Conservation (phyloP, 345 rosid species). For the Citrus unshiu region DNA sequence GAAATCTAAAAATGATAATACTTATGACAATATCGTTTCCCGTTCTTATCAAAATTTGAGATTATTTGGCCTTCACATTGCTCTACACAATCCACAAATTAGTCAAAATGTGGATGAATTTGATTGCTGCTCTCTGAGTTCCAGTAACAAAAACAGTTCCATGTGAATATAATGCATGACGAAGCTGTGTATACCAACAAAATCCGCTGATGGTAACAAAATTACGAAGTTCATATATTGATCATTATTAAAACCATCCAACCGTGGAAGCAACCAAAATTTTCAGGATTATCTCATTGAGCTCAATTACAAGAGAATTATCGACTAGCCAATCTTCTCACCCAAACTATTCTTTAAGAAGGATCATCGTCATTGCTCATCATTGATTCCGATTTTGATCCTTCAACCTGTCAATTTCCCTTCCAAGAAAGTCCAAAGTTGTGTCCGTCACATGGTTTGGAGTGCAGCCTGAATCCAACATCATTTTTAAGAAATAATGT, state of each 20-base stretch:
- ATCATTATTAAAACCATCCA: not conserved
- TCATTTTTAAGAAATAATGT: constrained; percentile 59
- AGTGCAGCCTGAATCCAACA: constrained; percentile 72
- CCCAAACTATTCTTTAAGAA: constrained; percentile 3
- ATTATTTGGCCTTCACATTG: not conserved
- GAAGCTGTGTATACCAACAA: not conserved
- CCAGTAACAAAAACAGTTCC: not conserved
- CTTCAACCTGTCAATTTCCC: constrained; percentile 70
- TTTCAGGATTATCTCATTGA: not conserved
- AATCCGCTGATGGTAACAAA: not conserved
- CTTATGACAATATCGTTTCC: not conserved
- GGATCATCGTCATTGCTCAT: constrained; percentile 26
- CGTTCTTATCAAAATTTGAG: not conserved
- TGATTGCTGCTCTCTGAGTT: not conserved
- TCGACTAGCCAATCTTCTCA: not conserved
- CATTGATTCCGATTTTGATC: constrained; percentile 58
- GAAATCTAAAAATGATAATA: not conserved
- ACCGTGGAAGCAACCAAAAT: not conserved
- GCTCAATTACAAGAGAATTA: not conserved
- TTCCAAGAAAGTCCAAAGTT: constrained; percentile 69
- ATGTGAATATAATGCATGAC: not conserved
- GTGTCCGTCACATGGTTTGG: constrained; percentile 89
- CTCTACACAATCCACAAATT: not conserved
- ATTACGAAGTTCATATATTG: not conserved
- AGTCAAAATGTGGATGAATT: not conserved